Base-by-base conservation (phyloP, 306 rosid species). In the Castanea crenata region DNA sequence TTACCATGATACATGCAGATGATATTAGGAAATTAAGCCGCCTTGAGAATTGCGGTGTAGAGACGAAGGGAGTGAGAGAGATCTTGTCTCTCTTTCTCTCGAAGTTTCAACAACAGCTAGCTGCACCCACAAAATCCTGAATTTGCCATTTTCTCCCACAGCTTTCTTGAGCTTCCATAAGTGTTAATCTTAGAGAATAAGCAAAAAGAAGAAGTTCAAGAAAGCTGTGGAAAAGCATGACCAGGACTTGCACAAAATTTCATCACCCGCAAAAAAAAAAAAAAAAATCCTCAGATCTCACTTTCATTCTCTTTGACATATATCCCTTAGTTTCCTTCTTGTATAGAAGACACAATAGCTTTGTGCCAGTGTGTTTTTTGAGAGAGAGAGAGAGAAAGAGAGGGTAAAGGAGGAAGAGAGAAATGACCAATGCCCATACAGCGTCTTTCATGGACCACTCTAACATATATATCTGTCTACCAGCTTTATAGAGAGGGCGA, bases 191-290 rank as follows among this genome's bases (percentile, higher is more conserved):
- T 2, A 41, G 3, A 41, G 20, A 75, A 62, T 32, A 75, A 76
- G 76, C 77, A 41, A 65, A 86, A 65, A 10, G 46, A 81, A 85
- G 90, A 93, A 93, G 98, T 93, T 93, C 98, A 93, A 93, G 98
- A 93, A 93, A 93, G 98, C 98, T 93, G 98, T 93, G 98, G 98
- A 93, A 93, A 87, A 93, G 93, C 88, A 93, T 91, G 97, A 87
- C 94, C 90, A 88, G 84, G 92, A 88, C 87, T 87, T 82, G 69
- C 51, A 51, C 58, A 78, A 68, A 44, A 20, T 51, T 71, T 41
- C 12, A 41, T 41, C 38, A 56, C 74, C n/a, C 57, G 19, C 64
- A 8, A 38, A 38, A 38, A 35, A 34, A 5, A 35, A 35, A 32
- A 32, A 32, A 32, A 32, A 29, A 29, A 29, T 5, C 71, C 59